Percentiles rank a stretch among this genome's conserved stretches.
Conservation (phyloP, 2,329 filamentous ascomycete genomes). For the Blastomyces silverae region DNA sequence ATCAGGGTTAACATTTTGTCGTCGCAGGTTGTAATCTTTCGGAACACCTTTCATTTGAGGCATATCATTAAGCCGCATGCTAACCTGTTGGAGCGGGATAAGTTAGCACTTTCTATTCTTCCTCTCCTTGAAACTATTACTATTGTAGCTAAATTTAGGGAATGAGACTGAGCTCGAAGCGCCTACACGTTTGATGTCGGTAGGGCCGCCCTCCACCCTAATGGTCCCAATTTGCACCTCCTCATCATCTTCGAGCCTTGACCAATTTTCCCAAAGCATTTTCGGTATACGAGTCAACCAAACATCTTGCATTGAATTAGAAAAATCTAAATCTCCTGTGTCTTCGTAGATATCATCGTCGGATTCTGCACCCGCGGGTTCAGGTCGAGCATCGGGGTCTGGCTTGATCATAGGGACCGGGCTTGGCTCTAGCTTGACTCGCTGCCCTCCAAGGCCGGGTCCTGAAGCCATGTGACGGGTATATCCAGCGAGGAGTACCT, state of each 20-base stretch:
- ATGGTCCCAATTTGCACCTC: slow-evolving; percentile 77
- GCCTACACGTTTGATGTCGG: slow-evolving; percentile 45
- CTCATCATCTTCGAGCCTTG: slow-evolving; percentile 66
- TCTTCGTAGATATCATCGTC: slow-evolving; percentile 69
- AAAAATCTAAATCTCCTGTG: slow-evolving; percentile 57
- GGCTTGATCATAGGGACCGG: slow-evolving; percentile 35
- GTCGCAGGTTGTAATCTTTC: slow-evolving; percentile 77
- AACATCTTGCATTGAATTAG: slow-evolving; percentile 41
- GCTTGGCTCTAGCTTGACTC: slow-evolving; percentile 39
- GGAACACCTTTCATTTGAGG: slow-evolving; percentile 68
- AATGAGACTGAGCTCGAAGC: not conserved
- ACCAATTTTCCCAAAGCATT: slow-evolving; percentile 75
- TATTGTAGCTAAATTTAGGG: not conserved
- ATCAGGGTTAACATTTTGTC: slow-evolving; percentile 51
- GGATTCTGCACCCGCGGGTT: slow-evolving; percentile 31
- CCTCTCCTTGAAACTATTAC: not conserved
- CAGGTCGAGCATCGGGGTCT: slow-evolving; percentile 38
- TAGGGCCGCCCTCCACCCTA: slow-evolving; percentile 51
- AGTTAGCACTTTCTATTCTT: slow-evolving; percentile 5
- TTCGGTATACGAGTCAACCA: slow-evolving; percentile 75
- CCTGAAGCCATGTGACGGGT: slow-evolving; percentile 9
- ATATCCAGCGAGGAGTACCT: not conserved
- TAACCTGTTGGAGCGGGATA: slow-evolving; percentile 48
- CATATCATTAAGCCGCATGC: slow-evolving; percentile 60
- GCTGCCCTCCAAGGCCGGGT: slow-evolving; percentile 1